phyloP scores from a whole-genome alignment of 306 rosid species.

The Prunus salicina region DNA sequence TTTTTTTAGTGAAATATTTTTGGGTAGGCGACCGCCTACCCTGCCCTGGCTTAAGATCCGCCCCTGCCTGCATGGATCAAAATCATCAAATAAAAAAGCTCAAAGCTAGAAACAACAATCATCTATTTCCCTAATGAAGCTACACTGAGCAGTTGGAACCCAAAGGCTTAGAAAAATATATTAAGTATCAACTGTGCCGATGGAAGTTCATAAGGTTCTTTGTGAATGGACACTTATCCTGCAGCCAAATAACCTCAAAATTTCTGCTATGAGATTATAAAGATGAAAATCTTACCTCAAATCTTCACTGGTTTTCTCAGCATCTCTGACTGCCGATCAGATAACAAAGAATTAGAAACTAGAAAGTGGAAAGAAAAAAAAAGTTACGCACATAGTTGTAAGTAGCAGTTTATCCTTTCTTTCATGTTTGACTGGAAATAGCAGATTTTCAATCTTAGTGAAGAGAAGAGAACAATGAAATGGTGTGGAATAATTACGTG shows the following conservation, averaged over 20 bases:
- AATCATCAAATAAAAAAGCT: not conserved
- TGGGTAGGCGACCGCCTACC: too few relatives aligned
- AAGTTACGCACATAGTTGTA: not conserved
- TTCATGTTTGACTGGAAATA: too few relatives aligned
- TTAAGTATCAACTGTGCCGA: not conserved
- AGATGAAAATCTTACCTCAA: conserved; percentile 23
- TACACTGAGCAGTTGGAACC: too few relatives aligned
- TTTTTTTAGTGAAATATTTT: too few relatives aligned
- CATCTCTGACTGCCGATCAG: conserved; percentile 19
- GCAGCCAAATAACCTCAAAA: not conserved
- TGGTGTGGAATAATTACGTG: conserved; percentile 41
- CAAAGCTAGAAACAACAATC: too few relatives aligned
- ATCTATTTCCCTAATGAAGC: too few relatives aligned
- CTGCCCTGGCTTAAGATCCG: too few relatives aligned
- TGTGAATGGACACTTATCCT: not conserved
- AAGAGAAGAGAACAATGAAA: conserved; percentile 13
- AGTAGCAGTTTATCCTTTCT: not conserved
- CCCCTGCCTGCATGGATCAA: conserved; percentile 28
- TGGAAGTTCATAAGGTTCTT: not conserved
- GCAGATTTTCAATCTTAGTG: too few relatives aligned
- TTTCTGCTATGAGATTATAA: not conserved
- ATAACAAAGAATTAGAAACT: not conserved
- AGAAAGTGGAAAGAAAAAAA: not conserved
- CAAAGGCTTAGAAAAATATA: too few relatives aligned
- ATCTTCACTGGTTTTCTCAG: conserved; percentile 33